phyloP scores from a whole-genome alignment of 208 protist genomes.

The Acanthamoeba sp. region DNA sequence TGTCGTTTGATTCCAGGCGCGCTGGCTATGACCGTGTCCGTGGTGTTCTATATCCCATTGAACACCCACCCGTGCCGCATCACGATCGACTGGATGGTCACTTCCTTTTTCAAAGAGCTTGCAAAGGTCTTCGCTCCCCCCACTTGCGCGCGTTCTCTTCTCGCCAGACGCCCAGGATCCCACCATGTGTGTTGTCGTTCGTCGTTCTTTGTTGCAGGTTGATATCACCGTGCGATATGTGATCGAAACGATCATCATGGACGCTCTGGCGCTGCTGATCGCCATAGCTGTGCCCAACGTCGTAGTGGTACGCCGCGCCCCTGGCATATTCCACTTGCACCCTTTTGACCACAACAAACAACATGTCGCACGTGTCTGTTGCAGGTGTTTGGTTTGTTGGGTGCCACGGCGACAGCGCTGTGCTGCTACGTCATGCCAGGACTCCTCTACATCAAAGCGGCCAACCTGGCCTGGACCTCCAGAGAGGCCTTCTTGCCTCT shows the following conservation, averaged over 20 bases:
- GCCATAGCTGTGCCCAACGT: conserved; percentile 65
- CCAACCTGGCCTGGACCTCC: background rate
- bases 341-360: background rate
- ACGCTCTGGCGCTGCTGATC: conserved; percentile 19
- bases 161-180: no score
- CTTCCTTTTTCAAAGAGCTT: conserved; percentile 20
- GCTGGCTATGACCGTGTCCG: conserved; percentile 54
- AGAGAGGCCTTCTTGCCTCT: background rate
- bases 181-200: background rate
- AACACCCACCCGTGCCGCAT: conserved; percentile 69
- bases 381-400: conserved; percentile 53
- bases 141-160: no score
- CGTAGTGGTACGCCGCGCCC: conserved; percentile 21
- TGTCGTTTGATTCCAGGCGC: background rate
- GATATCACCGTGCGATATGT: conserved; percentile 34
- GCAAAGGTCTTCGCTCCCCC: background rate
- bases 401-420: conserved; percentile 43
- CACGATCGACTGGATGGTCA: conserved; percentile 68
- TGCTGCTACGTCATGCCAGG: conserved; percentile 68
- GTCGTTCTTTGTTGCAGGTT: background rate
- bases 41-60: conserved; percentile 73
- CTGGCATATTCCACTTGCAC: background rate
- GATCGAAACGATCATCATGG: conserved; percentile 60
- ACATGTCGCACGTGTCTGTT: background rate
- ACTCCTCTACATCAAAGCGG: conserved; percentile 52